Conservation (phyloP, 495 filamentous ascomycete species). For the Aspergillus sclerotiicarbonarius region DNA sequence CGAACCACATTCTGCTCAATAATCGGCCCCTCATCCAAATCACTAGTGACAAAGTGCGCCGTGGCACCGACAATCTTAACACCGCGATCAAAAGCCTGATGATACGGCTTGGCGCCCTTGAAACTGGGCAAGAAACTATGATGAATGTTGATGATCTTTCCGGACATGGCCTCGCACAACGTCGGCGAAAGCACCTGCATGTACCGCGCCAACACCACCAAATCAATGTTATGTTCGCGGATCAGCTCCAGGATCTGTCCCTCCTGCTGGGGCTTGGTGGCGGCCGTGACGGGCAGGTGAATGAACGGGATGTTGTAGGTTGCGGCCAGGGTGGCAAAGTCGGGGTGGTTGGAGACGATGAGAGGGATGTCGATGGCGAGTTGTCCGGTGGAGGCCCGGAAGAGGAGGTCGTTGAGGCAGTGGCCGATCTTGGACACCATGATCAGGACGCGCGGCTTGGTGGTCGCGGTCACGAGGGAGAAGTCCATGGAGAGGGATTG, state of each 20-base stretch:
- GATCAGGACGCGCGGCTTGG: conserved; percentile 69
- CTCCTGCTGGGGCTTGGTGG: conserved; percentile 69
- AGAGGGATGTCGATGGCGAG: conserved; percentile 67
- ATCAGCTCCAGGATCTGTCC: conserved; percentile 62
- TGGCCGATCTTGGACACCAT: conserved; percentile 82
- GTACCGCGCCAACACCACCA: conserved; percentile 75
- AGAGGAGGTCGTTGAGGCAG: conserved; percentile 77
- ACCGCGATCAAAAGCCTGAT: conserved; percentile 73
- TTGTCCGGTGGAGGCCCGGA: conserved; percentile 57
- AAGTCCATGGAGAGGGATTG: conserved; percentile 58
- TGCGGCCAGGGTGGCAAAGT: conserved; percentile 62
- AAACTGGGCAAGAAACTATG: conserved; percentile 76
- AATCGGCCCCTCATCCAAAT: conserved; percentile 74
- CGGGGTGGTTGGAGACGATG: conserved; percentile 70
- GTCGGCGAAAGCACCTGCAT: conserved; percentile 76
- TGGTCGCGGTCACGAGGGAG: conserved; percentile 56
- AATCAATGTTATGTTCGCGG: conserved; percentile 60
- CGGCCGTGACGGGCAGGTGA: conserved; percentile 68
- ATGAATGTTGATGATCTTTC: conserved; percentile 80
- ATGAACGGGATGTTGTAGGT: conserved; percentile 70
- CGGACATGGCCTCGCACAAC: conserved; percentile 69
- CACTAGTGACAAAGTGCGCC: conserved; percentile 73
- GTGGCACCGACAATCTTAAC: conserved; percentile 80
- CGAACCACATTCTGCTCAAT: conserved; percentile 73
- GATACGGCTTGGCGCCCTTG: conserved; percentile 79